Percentiles rank a stretch among this genome's conserved stretches.
Evolutionary conservation across 169 alveolate species (phyloP).

Genomic region (Theileria annulata): DNA sequence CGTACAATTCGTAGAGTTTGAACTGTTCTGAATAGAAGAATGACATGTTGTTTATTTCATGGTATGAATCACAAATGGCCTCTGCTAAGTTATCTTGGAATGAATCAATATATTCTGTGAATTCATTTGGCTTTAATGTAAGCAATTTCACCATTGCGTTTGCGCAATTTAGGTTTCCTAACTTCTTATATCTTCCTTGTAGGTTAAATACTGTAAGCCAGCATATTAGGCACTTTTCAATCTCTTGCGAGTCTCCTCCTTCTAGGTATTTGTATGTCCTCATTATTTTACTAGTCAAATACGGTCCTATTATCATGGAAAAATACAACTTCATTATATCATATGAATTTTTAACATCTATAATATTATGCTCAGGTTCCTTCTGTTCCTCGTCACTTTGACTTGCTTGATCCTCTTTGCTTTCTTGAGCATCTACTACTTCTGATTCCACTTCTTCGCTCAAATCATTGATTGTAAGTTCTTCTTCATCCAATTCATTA

Average conservation of each 20-base stretch:
- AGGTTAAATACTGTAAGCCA: conserved; percentile 43
- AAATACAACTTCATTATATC: conserved; percentile 24
- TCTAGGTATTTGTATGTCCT: conserved; percentile 11
- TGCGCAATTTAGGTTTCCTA: conserved; percentile 13
- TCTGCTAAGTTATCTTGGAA: conserved; percentile 7
- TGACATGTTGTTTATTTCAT: conserved; percentile 23
- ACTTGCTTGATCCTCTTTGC: not conserved
- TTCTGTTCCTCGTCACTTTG: not conserved
- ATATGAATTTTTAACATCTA: not conserved
- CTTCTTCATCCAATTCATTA: not conserved
- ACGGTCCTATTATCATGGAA: conserved; percentile 37
- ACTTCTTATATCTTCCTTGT: conserved; percentile 14
- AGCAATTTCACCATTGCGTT: conserved; percentile 40
- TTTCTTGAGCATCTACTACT: not conserved
- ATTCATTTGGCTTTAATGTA: conserved; percentile 35
- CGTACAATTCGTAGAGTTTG: not conserved
- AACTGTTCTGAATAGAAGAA: not conserved
- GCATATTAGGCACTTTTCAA: conserved; percentile 42
- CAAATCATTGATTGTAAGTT: not conserved
- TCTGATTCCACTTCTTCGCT: not conserved
- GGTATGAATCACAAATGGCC: not conserved
- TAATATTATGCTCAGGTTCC: not conserved
- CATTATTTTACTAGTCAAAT: conserved; percentile 16
- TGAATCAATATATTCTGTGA: conserved; percentile 30
- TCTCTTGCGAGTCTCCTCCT: conserved; percentile 28